These are phyloP conservation scores for Pigoraptor vietnamica DNA, from an alignment of 78 protist genomes.

Conservation along the genomic window DNA sequence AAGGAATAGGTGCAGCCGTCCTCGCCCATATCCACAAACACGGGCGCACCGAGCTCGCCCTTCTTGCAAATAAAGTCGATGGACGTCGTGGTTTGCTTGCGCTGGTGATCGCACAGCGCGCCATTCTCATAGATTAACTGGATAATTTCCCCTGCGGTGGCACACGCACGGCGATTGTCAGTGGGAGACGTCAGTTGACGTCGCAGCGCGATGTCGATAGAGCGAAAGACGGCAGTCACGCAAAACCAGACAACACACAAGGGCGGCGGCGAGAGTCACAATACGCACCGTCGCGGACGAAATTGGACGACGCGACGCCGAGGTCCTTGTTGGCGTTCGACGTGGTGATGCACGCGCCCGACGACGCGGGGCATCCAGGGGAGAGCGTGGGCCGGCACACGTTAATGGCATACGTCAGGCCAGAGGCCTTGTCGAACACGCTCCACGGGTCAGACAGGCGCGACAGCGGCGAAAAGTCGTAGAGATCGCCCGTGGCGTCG, in stretches of 20 bases:
- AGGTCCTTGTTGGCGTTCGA: not conserved
- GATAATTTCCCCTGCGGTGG: not conserved
- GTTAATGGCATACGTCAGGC: not conserved
- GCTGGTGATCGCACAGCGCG: not conserved
- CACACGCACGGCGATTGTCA: not conserved
- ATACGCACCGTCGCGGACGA: not conserved
- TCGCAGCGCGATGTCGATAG: not conserved
- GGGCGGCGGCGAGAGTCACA: not conserved
- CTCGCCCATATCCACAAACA: not conserved
- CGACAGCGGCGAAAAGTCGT: slow-evolving; percentile 2
- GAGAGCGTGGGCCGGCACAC: not conserved
- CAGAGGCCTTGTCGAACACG: not conserved
- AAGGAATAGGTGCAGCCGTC: not conserved
- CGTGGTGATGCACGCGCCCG: not conserved
- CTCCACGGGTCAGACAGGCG: not conserved
- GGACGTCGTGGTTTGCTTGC: not conserved
- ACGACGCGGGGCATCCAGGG: not conserved
- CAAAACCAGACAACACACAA: not conserved
- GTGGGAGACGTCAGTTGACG: not conserved
- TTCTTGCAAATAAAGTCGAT: not conserved
- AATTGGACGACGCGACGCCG: not conserved
- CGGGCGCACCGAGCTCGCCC: not conserved
- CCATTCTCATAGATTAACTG: not conserved
- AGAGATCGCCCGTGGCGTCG: not conserved
- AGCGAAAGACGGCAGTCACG: not conserved